These are phyloP conservation scores for Aspergillus nanangensis DNA, from an alignment of 495 filamentous ascomycete genomes.

Conservation along the genomic window DNA sequence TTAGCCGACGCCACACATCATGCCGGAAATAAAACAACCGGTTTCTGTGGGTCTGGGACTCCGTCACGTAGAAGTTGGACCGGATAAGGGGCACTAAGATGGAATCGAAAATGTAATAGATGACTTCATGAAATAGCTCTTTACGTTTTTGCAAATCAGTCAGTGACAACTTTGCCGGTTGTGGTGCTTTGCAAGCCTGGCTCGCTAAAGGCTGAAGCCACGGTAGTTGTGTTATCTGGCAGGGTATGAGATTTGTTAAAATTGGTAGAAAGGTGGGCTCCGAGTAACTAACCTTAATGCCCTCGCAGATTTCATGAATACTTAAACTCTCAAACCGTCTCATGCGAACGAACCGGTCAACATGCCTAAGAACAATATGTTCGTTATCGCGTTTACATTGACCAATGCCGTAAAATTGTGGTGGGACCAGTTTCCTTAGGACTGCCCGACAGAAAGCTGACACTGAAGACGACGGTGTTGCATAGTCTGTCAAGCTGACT, in stretches of 20 bases:
- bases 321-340: constrained; percentile 77
- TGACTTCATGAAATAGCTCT: constrained; percentile 76
- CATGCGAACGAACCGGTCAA: constrained; percentile 73
- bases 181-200: constrained; percentile 1
- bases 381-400: constrained; percentile 53
- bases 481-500: constrained; percentile 58
- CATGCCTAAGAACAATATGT: constrained; percentile 52
- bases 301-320: constrained; percentile 72
- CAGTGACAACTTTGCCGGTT: constrained; percentile 50
- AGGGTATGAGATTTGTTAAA: constrained; percentile 1
- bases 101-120: constrained; percentile 92
- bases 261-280: not conserved
- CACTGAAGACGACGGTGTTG: constrained; percentile 63
- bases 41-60: constrained; percentile 76
- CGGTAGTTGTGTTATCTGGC: constrained; percentile 57
- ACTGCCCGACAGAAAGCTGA: constrained; percentile 87
- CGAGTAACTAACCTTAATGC: constrained; percentile 58
- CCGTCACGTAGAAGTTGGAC: constrained; percentile 89
- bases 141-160: constrained; percentile 72
- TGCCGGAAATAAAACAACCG: constrained; percentile 92
- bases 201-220: constrained; percentile 60
- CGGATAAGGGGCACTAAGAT: constrained; percentile 84
- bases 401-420: constrained; percentile 66
- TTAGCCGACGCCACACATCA: constrained; percentile 78
- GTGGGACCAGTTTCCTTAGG: constrained; percentile 68